phyloP scores from a whole-genome alignment of 2,329 filamentous ascomycete species.

The Colletotrichum destructivum region DNA sequence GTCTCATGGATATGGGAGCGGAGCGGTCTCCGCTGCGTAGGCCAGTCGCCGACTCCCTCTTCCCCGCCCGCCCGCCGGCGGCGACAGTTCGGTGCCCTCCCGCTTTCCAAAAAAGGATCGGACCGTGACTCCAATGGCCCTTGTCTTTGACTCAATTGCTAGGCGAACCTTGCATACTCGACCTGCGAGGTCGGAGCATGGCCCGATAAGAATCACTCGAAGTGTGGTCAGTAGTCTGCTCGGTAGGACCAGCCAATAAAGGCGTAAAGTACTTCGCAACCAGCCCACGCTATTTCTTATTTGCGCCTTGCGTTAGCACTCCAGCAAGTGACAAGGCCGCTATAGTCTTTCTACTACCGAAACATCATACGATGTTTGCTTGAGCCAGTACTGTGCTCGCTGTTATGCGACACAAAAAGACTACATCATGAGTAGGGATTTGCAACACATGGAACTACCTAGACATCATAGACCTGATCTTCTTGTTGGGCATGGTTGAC shows the following conservation, averaged over 20 bases:
- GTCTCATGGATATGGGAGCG: slow-evolving; percentile 5
- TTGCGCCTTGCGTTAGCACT: too few species aligned
- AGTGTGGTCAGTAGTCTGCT: neutral
- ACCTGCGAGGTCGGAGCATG: neutral
- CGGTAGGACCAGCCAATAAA: neutral
- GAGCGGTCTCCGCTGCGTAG: slow-evolving; percentile 4
- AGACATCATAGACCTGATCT: slow-evolving; percentile 62
- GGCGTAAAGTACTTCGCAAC: neutral
- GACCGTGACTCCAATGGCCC: neutral
- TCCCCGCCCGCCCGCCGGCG: neutral
- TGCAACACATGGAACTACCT: slow-evolving; percentile 62
- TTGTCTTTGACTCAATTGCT: neutral
- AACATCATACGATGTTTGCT: slow-evolving; percentile 59
- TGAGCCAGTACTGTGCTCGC: slow-evolving; percentile 61
- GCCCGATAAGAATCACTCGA: neutral
- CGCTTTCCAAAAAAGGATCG: neutral
- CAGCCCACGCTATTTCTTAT: neutral
- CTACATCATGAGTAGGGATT: slow-evolving; percentile 54
- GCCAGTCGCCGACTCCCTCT: neutral
- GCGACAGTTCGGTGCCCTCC: neutral
- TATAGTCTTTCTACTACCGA: too few species aligned
- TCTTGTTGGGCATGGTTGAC: slow-evolving; percentile 58
- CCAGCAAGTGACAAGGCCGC: too few species aligned
- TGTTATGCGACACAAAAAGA: slow-evolving; percentile 42
- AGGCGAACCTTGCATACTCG: neutral